phyloP scores from a whole-genome alignment of 805 yeast genomes.

The Middelhovenomyces tepae region DNA sequence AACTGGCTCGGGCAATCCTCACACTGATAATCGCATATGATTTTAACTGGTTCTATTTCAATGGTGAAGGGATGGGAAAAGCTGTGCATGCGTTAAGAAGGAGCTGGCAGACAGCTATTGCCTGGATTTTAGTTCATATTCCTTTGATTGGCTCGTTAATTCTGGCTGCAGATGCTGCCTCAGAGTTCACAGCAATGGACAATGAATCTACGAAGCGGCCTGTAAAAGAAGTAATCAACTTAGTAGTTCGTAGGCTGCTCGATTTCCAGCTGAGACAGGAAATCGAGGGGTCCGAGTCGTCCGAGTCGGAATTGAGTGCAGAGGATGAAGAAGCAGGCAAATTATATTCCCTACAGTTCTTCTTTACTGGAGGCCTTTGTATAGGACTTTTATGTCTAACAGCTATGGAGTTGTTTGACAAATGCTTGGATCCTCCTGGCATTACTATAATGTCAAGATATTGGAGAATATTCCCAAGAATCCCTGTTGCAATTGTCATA shows the following conservation, averaged over 20 bases:
- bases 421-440: constrained; percentile 33
- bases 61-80: constrained; percentile 40
- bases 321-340: constrained; percentile 29
- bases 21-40: constrained; percentile 40
- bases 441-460: no score
- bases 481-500: constrained; percentile 34
- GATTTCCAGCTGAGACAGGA: no score
- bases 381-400: constrained; percentile 35
- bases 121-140: constrained; percentile 41
- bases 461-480: no score
- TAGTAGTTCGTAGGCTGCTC: no score
- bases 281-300: no score
- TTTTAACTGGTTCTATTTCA: constrained; percentile 45
- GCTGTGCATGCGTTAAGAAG: constrained; percentile 50
- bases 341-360: constrained; percentile 36
- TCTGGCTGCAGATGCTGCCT: constrained; percentile 16
- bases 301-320: no score
- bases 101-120: constrained; percentile 36
- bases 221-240: constrained; percentile 3
- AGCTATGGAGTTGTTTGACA: constrained; percentile 37
- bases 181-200: constrained; percentile 15
- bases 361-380: constrained; percentile 46
- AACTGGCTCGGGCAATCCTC: constrained; percentile 41
- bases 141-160: constrained; percentile 42
- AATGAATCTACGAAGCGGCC: no score